A percentile compares a stretch with the other conserved stretches of the same genome.
phyloP scores from a whole-genome alignment of 306 rosid genomes.

The Castanopsis chinensis region DNA sequence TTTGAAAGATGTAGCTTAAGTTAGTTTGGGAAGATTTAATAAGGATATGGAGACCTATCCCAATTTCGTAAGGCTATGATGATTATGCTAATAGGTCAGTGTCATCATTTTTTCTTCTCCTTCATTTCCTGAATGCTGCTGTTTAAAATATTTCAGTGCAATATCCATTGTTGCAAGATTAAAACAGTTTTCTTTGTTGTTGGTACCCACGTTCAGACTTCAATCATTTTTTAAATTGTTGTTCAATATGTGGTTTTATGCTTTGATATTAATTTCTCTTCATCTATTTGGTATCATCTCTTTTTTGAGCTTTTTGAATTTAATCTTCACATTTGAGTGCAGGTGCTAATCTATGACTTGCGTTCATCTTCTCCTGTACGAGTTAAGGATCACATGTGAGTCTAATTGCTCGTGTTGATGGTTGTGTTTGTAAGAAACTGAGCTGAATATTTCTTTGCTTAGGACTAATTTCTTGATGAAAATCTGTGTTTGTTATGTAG shows the following conservation, averaged over 20 bases:
- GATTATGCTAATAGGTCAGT: neutral
- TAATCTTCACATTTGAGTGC: conserved; percentile 25
- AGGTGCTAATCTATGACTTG: conserved; percentile 88
- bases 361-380: conserved; percentile 76
- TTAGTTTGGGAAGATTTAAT: too few relatives aligned
- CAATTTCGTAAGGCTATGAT: conserved; percentile 1
- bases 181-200: neutral
- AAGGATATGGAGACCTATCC: neutral
- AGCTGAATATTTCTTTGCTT: neutral
- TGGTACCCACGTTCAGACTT: neutral
- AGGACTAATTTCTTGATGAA: conserved; percentile 16
- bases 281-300: neutral
- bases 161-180: neutral
- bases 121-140: neutral
- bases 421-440: neutral
- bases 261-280: neutral
- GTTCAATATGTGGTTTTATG: neutral
- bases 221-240: neutral
- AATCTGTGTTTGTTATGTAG: conserved; percentile 36
- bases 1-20: neutral
- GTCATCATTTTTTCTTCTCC: neutral
- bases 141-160: neutral
- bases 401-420: conserved; percentile 19
- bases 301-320: neutral
- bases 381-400: conserved; percentile 88